phyloP scores from a whole-genome alignment of 495 filamentous ascomycete species.

The Trypethelium eluteriae region DNA sequence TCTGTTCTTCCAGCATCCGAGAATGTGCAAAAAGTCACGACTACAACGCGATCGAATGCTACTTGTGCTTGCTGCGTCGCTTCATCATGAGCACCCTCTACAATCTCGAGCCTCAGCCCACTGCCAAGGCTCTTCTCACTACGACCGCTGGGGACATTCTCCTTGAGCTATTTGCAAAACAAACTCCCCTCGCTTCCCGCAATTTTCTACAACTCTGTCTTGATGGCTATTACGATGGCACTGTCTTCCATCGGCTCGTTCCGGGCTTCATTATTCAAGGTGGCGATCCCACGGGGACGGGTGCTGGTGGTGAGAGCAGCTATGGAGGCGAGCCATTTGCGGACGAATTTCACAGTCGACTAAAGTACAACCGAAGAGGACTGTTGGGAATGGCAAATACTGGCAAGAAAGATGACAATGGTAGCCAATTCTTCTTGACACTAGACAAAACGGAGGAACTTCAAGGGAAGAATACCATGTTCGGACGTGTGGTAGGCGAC shows the following conservation, averaged over 20 bases:
- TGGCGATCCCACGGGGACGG: slow-evolving; percentile 76
- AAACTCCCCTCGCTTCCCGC: slow-evolving; percentile 81
- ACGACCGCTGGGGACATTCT: slow-evolving; percentile 83
- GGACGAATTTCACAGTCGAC: slow-evolving; percentile 84
- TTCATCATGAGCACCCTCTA: slow-evolving; percentile 75
- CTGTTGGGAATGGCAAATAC: slow-evolving; percentile 89
- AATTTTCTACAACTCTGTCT: slow-evolving; percentile 95
- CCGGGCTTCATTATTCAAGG: slow-evolving; percentile 91
- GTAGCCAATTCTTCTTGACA: slow-evolving; percentile 96
- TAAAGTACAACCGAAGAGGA: slow-evolving; percentile 89
- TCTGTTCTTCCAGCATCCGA: slow-evolving; percentile 6
- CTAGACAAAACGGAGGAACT: slow-evolving; percentile 75
- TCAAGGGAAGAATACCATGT: slow-evolving; percentile 62
- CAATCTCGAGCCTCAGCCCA: slow-evolving; percentile 87
- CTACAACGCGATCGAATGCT: background rate
- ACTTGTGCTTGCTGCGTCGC: background rate
- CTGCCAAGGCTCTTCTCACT: slow-evolving; percentile 79
- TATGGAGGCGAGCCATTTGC: slow-evolving; percentile 75
- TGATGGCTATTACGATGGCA: slow-evolving; percentile 88
- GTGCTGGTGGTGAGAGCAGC: slow-evolving; percentile 82
- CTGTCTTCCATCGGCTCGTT: slow-evolving; percentile 87
- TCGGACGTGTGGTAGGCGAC: slow-evolving; percentile 86
- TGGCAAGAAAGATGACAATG: slow-evolving; percentile 66
- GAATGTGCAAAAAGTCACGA: background rate
- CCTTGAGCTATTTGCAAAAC: slow-evolving; percentile 87